phyloP scores from a whole-genome alignment of 495 filamentous ascomycete species.

The Chaetomium fimeti region DNA sequence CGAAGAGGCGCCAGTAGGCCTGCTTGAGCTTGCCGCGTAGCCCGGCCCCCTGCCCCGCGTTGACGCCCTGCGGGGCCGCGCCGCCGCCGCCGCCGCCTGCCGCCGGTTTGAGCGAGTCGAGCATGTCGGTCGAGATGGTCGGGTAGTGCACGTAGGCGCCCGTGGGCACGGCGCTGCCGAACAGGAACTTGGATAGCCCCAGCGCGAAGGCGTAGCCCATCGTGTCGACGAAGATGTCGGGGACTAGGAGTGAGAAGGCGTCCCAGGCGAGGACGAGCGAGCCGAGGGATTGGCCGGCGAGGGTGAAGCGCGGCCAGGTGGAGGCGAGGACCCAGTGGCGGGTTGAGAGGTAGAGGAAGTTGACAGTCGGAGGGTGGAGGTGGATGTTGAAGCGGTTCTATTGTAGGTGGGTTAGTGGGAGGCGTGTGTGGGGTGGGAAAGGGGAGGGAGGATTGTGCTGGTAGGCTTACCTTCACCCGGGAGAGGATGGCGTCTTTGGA shows the following conservation, averaged over 20 bases:
- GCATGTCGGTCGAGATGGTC: constrained; percentile 98
- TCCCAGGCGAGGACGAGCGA: constrained; percentile 85
- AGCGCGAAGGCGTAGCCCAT: constrained; percentile 97
- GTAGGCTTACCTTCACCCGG: constrained; percentile 62
- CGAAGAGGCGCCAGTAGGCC: constrained; percentile 84
- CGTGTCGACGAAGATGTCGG: constrained; percentile 93
- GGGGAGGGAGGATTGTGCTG: constrained; percentile 2
- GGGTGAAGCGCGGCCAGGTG: constrained; percentile 88
- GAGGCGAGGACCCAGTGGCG: constrained; percentile 78
- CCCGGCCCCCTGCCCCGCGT: constrained; percentile 76
- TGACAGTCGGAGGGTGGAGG: constrained; percentile 76
- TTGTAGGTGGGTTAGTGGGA: not conserved
- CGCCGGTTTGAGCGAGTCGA: constrained; percentile 69
- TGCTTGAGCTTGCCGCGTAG: constrained; percentile 64
- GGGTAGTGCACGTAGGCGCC: constrained; percentile 97
- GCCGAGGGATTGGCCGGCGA: constrained; percentile 89
- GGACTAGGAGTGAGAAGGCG: constrained; percentile 86
- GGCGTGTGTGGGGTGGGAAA: not conserved
- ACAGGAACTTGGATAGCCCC: constrained; percentile 76
- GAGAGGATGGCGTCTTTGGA: constrained; percentile 74
- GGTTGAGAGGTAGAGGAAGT: constrained; percentile 86
- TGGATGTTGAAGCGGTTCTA: constrained; percentile 89
- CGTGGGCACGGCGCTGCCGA: constrained; percentile 70
- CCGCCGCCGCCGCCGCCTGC: constrained; percentile 44
- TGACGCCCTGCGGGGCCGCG: constrained; percentile 65